Evolutionary conservation across 2,329 filamentous ascomycete species (phyloP).

Genomic region (Fusarium agapanthi): DNA sequence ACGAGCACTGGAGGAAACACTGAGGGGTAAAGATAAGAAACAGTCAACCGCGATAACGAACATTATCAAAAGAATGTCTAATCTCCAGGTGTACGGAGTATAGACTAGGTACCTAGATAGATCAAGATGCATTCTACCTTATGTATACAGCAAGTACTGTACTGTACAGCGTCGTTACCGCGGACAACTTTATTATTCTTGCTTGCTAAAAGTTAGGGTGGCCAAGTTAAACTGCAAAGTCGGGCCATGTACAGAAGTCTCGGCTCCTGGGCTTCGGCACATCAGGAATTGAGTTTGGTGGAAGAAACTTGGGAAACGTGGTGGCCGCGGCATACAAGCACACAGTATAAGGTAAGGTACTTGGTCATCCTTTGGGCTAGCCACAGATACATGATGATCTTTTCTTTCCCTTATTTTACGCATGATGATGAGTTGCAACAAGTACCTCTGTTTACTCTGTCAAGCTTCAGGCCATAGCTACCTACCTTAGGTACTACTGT

Average conservation of each 20-base stretch:
- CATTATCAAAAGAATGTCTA: not conserved
- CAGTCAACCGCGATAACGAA: not conserved
- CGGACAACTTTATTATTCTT: not conserved
- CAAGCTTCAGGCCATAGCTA: not conserved
- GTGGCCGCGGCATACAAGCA: not conserved
- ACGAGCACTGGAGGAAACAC: not conserved
- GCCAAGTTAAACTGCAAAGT: not conserved
- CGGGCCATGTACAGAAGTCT: not conserved
- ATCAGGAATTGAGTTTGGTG: slow-evolving; percentile 2
- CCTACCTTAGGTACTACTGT: not conserved
- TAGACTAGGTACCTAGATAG: not conserved
- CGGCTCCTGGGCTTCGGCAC: slow-evolving; percentile 11
- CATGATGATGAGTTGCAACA: not conserved
- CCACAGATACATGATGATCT: not conserved
- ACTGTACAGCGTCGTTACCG: not conserved
- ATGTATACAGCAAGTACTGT: not conserved
- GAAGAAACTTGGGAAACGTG: not conserved
- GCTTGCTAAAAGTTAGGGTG: not conserved
- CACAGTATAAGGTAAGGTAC: not conserved
- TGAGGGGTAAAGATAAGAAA: slow-evolving; percentile 6
- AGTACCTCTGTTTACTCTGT: not conserved
- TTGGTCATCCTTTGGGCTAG: not conserved
- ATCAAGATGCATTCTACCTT: not conserved
- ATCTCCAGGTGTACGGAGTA: not conserved
- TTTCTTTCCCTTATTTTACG: not conserved